Conservation (phyloP, 176 grass and related monocot genomes). For the Cymbopogon citratus region DNA sequence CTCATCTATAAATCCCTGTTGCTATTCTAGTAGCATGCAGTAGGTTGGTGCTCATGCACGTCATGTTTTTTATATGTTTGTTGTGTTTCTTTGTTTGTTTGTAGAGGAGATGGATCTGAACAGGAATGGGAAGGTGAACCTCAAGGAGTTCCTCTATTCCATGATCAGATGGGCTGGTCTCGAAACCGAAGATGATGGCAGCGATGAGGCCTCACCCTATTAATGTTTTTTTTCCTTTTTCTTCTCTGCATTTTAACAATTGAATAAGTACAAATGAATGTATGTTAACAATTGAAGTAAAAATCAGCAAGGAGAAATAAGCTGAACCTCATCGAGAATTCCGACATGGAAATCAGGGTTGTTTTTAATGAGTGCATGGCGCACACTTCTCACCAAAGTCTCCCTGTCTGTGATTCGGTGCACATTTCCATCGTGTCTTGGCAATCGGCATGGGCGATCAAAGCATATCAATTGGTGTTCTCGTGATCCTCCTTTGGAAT, state of each 20-base stretch:
- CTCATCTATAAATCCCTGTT: not conserved
- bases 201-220: slow-evolving; percentile 17
- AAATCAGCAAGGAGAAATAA: not conserved
- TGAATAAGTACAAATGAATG: not conserved
- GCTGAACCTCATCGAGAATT: too few relatives aligned
- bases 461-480: too few relatives aligned
- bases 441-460: too few relatives aligned
- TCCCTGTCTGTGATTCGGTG: too few relatives aligned
- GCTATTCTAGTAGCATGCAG: too few relatives aligned
- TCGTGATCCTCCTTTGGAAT: too few relatives aligned
- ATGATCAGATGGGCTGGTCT: slow-evolving; percentile 61
- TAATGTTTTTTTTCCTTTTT: not conserved
- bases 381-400: too few relatives aligned
- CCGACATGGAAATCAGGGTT: too few relatives aligned
- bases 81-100: not conserved
- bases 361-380: too few relatives aligned
- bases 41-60: not conserved
- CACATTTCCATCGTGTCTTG: too few relatives aligned
- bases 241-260: not conserved
- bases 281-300: not conserved
- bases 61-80: not conserved
- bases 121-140: slow-evolving; percentile 59
- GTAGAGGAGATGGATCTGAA: slow-evolving; percentile 81
- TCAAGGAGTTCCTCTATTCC: slow-evolving; percentile 70
- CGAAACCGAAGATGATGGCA: slow-evolving; percentile 39